Evolutionary conservation across 2,329 filamentous ascomycete genomes (phyloP), one percentile per base, ranked within the genome.

Genomic region (Mycosphaerella sp.): DNA sequence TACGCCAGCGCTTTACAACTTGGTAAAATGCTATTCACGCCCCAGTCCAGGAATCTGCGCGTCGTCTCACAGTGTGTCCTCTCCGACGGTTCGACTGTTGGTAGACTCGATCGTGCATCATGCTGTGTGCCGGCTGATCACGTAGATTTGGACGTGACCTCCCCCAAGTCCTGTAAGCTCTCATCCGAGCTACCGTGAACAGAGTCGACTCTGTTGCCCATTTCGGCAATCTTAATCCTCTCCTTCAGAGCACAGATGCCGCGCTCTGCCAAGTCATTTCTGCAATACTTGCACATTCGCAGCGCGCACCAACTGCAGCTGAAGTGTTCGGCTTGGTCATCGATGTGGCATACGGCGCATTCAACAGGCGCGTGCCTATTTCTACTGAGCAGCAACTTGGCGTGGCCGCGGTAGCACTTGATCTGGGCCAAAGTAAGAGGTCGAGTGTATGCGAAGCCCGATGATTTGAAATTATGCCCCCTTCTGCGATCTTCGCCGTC

Each of bases 311-410:
- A 69, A 23, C 55, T 62, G 49, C 67, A 69, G 39, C 61, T 66
- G 56, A 60, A 68, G 40, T 67, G 62, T 46, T 65, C 62, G 7
- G 46, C 53, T 32, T 64, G 62, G 46, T 67, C 64, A 45, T 68
- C 67, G 39, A 61, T 63, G 45, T 68, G 66, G 53, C 67, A 69
- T 10, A 69, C 61, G 10, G 64, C 64, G 54, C 67, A 69, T 53
- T 69, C 67, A 17, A 69, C 66, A 5, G 66, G 66, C 17, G 66
- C 66, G 36, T 60, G 48, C 51, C 64, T 64, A 60, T 69, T 69
- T 31, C 58, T 58, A 43, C 54, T 63, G n/a, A 47, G 59, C 31
- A 67, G 55, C 14, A 68, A 55, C n/a, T 58, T 54, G 39, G 42
- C 42, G 57, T 70, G 66, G 4, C 53, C 53, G 48, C 61, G 63